A percentile compares a stretch with the other conserved stretches of the same genome.
Evolutionary conservation across 2,329 filamentous ascomycete genomes (phyloP).

Genomic region (Tolypocladium endophyticum): DNA sequence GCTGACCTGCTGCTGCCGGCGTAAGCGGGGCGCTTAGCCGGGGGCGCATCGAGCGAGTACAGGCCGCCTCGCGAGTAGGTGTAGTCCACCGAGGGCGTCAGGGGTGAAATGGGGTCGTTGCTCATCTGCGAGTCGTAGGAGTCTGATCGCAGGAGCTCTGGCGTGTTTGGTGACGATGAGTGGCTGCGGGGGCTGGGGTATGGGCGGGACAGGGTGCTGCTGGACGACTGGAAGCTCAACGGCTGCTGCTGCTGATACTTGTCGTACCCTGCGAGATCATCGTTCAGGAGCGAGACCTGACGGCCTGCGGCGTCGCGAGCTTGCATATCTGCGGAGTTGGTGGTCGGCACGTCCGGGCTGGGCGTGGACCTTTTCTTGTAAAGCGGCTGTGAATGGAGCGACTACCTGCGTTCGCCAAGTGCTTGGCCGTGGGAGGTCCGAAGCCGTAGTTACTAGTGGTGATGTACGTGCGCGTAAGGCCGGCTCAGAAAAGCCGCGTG

Average conservation of each 20-base stretch:
- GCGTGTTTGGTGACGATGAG: slow-evolving; percentile 40
- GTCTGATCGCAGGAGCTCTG: slow-evolving; percentile 47
- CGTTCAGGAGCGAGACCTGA: slow-evolving; percentile 49
- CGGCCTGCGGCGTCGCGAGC: slow-evolving; percentile 45
- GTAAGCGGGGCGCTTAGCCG: slow-evolving; percentile 31
- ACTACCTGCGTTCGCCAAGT: not conserved
- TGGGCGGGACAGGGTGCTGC: slow-evolving; percentile 19
- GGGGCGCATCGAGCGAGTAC: slow-evolving; percentile 22
- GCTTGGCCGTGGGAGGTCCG: not conserved
- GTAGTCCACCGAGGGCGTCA: slow-evolving; percentile 40
- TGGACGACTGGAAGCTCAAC: slow-evolving; percentile 22
- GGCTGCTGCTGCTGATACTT: slow-evolving; percentile 13
- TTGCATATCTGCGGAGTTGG: slow-evolving; percentile 30
- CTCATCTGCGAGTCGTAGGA: slow-evolving; percentile 52
- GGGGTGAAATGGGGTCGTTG: slow-evolving; percentile 42
- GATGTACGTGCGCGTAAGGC: not conserved
- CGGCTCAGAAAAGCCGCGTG: not conserved
- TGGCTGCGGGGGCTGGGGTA: slow-evolving; percentile 26
- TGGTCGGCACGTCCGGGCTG: not conserved
- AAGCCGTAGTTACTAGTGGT: not conserved
- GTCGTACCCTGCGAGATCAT: slow-evolving; percentile 24
- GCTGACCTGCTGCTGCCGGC: slow-evolving; percentile 32
- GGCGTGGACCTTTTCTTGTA: not conserved
- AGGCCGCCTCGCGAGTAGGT: slow-evolving; percentile 28
- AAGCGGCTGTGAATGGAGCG: not conserved